phyloP scores from a whole-genome alignment of 2,329 filamentous ascomycete genomes.

The Parafenestella ontariensis region DNA sequence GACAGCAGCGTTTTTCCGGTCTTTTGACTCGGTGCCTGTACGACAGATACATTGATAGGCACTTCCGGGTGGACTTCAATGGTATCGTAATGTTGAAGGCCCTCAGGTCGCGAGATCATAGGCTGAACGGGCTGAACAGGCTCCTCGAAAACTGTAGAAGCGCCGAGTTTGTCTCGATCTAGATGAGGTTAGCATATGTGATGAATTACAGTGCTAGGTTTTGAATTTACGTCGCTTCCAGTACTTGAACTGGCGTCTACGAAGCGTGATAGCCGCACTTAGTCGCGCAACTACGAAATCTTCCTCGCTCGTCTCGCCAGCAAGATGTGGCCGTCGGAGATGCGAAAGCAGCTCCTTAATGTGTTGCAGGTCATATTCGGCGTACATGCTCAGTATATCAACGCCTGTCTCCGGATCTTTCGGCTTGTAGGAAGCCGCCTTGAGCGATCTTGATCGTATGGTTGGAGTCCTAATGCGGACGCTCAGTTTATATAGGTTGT shows the following conservation, averaged over 20 bases:
- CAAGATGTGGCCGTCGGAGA: constrained; percentile 23
- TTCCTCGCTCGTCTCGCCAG: constrained; percentile 13
- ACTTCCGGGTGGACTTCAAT: constrained; percentile 16
- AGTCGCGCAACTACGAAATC: constrained; percentile 36
- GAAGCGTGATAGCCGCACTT: constrained; percentile 40
- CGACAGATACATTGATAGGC: constrained; percentile 7
- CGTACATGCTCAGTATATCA: constrained; percentile 43
- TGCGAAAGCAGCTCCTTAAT: constrained; percentile 37
- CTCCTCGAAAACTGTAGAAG: constrained; percentile 33
- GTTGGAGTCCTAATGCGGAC: constrained; percentile 47
- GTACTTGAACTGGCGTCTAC: constrained; percentile 48
- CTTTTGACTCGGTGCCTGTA: constrained; percentile 39
- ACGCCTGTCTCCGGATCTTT: constrained; percentile 46
- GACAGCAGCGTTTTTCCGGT: constrained; percentile 45
- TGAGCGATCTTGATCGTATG: constrained; percentile 43
- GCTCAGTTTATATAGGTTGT: constrained; percentile 48
- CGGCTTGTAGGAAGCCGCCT: constrained; percentile 43
- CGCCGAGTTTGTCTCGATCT: constrained; percentile 45
- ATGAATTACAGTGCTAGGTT: not conserved
- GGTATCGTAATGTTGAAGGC: constrained; percentile 17
- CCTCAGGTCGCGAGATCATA: constrained; percentile 7
- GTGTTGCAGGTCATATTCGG: constrained; percentile 37
- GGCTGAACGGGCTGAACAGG: constrained; percentile 1
- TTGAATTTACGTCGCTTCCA: constrained; percentile 38
- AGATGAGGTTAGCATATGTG: not conserved